Base-by-base conservation (phyloP, 202 grass and related monocot species). In the Dendrocalamus latiflorus region DNA sequence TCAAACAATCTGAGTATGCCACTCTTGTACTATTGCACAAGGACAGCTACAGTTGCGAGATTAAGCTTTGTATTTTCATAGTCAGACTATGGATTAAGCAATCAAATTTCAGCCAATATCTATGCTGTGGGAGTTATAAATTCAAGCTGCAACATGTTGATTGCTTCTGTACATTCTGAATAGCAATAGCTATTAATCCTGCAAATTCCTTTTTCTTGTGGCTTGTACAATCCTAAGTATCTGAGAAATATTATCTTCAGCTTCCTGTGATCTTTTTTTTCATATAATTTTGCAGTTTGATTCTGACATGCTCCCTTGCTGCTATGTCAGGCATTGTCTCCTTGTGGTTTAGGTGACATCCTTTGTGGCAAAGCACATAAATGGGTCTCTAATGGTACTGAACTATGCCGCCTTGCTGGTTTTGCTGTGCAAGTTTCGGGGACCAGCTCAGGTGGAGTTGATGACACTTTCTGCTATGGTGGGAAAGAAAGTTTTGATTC, bases 331-430 rank as follows among this genome's bases (percentile, higher is more conserved):
- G 86, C 88, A 24, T 82, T 99, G 36, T 99, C 87, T 87, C 96
- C 93, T 56, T 99, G 96, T 93, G 89, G 96, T 43, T 85, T 96
- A 87, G 89, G 86, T 56, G 91, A 99, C 83, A 94, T 91, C 65
- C 65, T 99, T 76, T 96, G 96, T 90, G 96, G 91, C 54, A 96
- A 86, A 87, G 81, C 88, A 79, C 65, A 80, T 71, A 89, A 96
- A 76, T 96, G 93, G 91, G 88, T 86, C 68, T 96, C 93, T 76
- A 99, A 95, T 15, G 93, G 93, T 70, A 96, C 93, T 77, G 89
- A 96, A 58, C 73, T 96, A 76, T 99, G 96, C 68, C 85, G 1
- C 63, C 83, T 92, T 83, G 91, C 93, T 72, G 96, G 96, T 81
- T 99, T 94, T 48, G 71, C 89, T 68, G 91, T 99, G 68, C 91